A percentile compares a stretch with the other conserved stretches of the same genome.
phyloP scores from a whole-genome alignment of 1,284 basidiomycete species.

The Volvariella surrecta region DNA sequence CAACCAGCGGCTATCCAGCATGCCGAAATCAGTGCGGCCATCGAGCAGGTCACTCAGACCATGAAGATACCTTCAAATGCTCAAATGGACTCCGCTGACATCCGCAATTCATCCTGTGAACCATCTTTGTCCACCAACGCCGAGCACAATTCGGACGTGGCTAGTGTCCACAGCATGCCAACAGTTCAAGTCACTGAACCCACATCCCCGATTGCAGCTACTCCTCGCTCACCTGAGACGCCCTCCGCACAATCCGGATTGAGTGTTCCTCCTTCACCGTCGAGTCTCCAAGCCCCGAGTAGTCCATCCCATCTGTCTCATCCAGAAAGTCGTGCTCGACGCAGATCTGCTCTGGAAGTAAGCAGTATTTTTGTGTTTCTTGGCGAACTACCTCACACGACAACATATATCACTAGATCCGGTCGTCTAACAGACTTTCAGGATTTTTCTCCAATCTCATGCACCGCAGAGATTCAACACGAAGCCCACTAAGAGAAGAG shows the following conservation, averaged over 20 bases:
- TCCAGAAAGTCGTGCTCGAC: constrained; percentile 27
- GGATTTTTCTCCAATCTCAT: constrained; percentile 77
- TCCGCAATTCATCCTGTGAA: constrained; percentile 16
- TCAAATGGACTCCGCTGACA: constrained; percentile 20
- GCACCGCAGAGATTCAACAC: constrained; percentile 50
- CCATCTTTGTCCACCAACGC: constrained; percentile 23
- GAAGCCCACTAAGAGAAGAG: constrained; percentile 21
- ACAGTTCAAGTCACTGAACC: constrained; percentile 39
- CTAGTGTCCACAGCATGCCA: constrained; percentile 53
- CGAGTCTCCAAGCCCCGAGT: constrained; percentile 18
- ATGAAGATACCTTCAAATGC: constrained; percentile 25
- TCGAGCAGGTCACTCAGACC: constrained; percentile 12
- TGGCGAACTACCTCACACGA: constrained; percentile 6
- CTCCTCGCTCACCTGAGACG: constrained; percentile 15
- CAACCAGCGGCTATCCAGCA: constrained; percentile 15
- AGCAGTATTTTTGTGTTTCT: no score
- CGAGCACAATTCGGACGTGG: constrained; percentile 32
- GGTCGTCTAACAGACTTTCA: constrained; percentile 63
- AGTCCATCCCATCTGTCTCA: constrained; percentile 18
- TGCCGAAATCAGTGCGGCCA: constrained; percentile 16
- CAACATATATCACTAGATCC: constrained; percentile 27
- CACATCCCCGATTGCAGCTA: constrained; percentile 14
- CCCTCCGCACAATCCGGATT: constrained; percentile 17
- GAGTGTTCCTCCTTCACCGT: constrained; percentile 16
- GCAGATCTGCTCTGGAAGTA: constrained; percentile 41